Evolutionary conservation across 345 rosid genomes (phyloP).

Genomic region (Acer saccharum): DNA sequence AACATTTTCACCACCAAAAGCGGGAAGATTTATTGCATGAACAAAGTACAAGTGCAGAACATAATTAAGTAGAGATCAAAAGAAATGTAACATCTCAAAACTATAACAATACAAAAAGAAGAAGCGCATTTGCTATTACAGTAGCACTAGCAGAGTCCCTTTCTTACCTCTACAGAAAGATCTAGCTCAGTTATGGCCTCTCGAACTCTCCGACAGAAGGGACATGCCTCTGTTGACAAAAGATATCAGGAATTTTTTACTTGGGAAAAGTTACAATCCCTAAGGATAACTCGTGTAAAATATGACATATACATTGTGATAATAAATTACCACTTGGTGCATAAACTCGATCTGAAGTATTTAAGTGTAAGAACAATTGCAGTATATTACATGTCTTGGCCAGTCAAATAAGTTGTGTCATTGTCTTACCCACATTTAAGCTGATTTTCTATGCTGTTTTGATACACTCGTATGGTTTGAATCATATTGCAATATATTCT

Average conservation of each 20-base stretch:
- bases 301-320: not conserved
- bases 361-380: not conserved
- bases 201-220: slow-evolving; percentile 83
- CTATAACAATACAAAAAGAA: too few species aligned
- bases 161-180: slow-evolving; percentile 69
- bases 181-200: slow-evolving; percentile 89
- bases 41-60: too few species aligned
- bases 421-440: not conserved
- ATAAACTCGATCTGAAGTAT: not conserved
- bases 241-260: slow-evolving; percentile 4
- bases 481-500: not conserved
- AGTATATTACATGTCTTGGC: not conserved
- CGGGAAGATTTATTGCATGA: too few species aligned
- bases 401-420: not conserved
- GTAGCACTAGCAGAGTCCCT: not conserved
- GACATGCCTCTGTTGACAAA: slow-evolving; percentile 73
- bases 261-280: slow-evolving; percentile 6
- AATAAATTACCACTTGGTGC: not conserved
- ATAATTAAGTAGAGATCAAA: too few species aligned
- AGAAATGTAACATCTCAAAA: too few species aligned
- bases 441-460: too few species aligned
- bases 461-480: not conserved
- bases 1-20: too few species aligned
- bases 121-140: not conserved
- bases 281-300: not conserved